These are phyloP conservation scores for Chrysanthemum makinoi DNA, from an alignment of 129 eudicot species.

Conservation along the genomic window DNA sequence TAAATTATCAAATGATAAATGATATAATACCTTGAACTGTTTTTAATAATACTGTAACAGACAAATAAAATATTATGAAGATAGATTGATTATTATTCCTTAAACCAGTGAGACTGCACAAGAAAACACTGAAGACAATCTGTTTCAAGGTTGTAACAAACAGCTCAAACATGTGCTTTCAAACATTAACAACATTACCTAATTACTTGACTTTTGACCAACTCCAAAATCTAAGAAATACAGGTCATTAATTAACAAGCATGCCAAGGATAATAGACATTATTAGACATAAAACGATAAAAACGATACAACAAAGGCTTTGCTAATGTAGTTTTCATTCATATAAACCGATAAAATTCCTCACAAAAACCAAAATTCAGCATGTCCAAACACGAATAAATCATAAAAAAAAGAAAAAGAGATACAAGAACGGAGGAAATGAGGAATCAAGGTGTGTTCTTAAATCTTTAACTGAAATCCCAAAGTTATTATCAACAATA, in stretches of 20 bases:
- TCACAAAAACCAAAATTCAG: slow-evolving; percentile 25
- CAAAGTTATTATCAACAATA: slow-evolving; percentile 12
- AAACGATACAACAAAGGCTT: neutral
- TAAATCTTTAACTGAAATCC: neutral
- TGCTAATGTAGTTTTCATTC: slow-evolving; percentile 18
- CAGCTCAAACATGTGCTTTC: slow-evolving; percentile 21
- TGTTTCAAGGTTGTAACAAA: slow-evolving; percentile 25
- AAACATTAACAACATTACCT: neutral
- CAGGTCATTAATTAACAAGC: neutral
- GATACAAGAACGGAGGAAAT: neutral
- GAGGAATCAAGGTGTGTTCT: slow-evolving; percentile 4
- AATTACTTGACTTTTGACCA: slow-evolving; percentile 17
- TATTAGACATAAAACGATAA: neutral
- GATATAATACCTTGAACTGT: too few relatives aligned
- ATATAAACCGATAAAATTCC: slow-evolving; percentile 16
- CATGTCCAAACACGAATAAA: slow-evolving; percentile 4
- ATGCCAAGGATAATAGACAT: neutral
- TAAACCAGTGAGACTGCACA: too few relatives aligned
- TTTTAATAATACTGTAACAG: too few relatives aligned
- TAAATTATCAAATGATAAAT: too few relatives aligned
- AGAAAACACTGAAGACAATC: neutral
- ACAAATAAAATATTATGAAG: neutral
- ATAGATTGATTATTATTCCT: too few relatives aligned
- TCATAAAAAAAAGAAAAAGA: slow-evolving; percentile 4
- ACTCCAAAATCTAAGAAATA: neutral